These are phyloP conservation scores for Vigna hirtella DNA, from an alignment of 306 rosid species.

Conservation along the genomic window DNA sequence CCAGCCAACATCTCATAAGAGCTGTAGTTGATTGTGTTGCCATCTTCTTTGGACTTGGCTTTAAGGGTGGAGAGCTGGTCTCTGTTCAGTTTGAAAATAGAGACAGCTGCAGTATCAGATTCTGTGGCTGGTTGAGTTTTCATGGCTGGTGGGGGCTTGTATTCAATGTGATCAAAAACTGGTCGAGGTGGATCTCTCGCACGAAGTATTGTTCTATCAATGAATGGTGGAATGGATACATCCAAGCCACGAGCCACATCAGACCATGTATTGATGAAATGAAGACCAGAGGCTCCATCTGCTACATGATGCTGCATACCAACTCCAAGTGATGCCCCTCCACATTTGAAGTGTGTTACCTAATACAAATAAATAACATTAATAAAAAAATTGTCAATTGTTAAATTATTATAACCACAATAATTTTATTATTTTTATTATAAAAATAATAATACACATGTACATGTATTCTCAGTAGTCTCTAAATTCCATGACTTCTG, in stretches of 20 bases:
- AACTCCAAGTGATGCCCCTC: constrained; percentile 94
- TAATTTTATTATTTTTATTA: no score
- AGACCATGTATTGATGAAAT: constrained; percentile 87
- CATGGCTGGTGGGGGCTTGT: constrained; percentile 80
- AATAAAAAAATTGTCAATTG: no score
- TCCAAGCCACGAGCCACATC: constrained; percentile 90
- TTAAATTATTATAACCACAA: no score
- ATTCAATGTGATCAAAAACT: constrained; percentile 76
- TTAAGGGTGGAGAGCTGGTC: constrained; percentile 69
- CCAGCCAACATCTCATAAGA: constrained; percentile 88
- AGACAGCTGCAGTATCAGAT: constrained; percentile 52
- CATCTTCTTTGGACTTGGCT: constrained; percentile 72
- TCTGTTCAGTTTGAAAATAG: constrained; percentile 68
- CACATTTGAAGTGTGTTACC: constrained; percentile 90
- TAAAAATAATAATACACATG: no score
- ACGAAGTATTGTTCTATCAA: constrained; percentile 75
- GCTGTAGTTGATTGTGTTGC: constrained; percentile 69
- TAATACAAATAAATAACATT: constrained; percentile 5
- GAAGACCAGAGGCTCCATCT: constrained; percentile 92
- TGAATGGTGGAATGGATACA: constrained; percentile 70
- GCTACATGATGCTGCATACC: constrained; percentile 91
- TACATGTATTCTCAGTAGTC: no score
- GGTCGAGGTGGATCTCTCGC: constrained; percentile 82
- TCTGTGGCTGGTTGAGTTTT: constrained; percentile 57
- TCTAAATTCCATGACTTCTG: no score